phyloP scores from a whole-genome alignment of 495 filamentous ascomycete species.

The Penicillium paxilli region DNA sequence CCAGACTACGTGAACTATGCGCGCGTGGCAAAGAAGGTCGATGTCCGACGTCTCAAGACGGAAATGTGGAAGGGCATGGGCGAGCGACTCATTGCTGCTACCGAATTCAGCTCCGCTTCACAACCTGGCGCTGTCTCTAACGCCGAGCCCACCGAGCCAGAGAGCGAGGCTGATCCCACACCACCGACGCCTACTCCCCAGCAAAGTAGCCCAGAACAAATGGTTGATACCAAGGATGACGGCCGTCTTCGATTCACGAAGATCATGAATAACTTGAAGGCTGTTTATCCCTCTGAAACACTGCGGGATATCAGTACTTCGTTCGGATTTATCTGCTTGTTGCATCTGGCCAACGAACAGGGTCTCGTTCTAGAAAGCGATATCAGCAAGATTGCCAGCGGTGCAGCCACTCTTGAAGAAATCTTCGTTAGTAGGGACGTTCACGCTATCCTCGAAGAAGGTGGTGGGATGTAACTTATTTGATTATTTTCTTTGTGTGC shows the following conservation, averaged over 20 bases:
- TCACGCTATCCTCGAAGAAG: slow-evolving; percentile 44
- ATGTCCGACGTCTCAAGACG: slow-evolving; percentile 89
- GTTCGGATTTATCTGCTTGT: slow-evolving; percentile 94
- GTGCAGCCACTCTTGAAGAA: slow-evolving; percentile 38
- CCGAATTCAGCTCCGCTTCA: slow-evolving; percentile 33
- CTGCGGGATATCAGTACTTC: slow-evolving; percentile 96
- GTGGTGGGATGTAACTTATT: slow-evolving; percentile 27
- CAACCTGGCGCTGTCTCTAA: slow-evolving; percentile 24
- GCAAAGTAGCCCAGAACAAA: slow-evolving; percentile 17
- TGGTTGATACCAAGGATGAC: slow-evolving; percentile 30
- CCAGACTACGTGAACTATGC: slow-evolving; percentile 98
- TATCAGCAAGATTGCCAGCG: slow-evolving; percentile 28
- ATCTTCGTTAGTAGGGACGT: slow-evolving; percentile 44
- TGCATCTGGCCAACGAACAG: slow-evolving; percentile 97
- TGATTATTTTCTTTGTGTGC: not conserved
- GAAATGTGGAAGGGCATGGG: slow-evolving; percentile 94
- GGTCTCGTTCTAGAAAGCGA: slow-evolving; percentile 68
- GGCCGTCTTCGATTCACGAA: slow-evolving; percentile 77
- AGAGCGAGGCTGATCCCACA: slow-evolving; percentile 24
- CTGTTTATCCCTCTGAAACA: slow-evolving; percentile 77
- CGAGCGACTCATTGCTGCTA: slow-evolving; percentile 40
- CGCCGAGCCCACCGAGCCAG: slow-evolving; percentile 23
- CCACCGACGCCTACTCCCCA: slow-evolving; percentile 38
- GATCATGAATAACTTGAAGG: slow-evolving; percentile 85
- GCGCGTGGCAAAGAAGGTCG: slow-evolving; percentile 97